Evolutionary conservation across 371 early-diverging fungal genomes (phyloP).

Genomic region (Mortierella sp.): DNA sequence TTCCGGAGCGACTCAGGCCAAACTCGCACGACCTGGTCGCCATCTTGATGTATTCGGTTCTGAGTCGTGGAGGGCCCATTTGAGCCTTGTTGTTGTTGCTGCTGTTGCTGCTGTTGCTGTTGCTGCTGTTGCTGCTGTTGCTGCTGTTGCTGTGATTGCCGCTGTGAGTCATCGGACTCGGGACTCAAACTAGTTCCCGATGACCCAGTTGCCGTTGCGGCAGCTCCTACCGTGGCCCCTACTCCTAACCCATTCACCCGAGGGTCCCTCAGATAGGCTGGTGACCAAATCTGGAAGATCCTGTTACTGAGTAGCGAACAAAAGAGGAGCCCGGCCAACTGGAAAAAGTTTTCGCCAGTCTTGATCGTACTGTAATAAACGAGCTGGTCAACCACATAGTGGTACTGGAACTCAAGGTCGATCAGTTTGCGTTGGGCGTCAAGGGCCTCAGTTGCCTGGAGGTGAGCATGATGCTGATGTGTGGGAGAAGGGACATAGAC

Average conservation of each 20-base stretch:
- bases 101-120: background rate
- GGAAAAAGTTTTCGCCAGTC: slow-evolving; percentile 70
- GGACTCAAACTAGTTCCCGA: slow-evolving; percentile 8
- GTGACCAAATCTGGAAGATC: slow-evolving; percentile 51
- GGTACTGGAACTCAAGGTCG: slow-evolving; percentile 68
- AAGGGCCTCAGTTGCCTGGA: slow-evolving; percentile 32
- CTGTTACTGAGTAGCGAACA: slow-evolving; percentile 41
- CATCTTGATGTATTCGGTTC: background rate
- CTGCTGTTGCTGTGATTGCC: slow-evolving; percentile 8
- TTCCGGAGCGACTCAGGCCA: slow-evolving; percentile 52
- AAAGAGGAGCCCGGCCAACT: slow-evolving; percentile 71
- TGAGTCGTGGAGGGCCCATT: slow-evolving; percentile 3
- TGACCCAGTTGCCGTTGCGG: slow-evolving; percentile 16
- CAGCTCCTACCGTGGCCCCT: background rate
- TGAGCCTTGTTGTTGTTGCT: background rate
- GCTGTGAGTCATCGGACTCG: background rate
- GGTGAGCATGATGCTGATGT: slow-evolving; percentile 26
- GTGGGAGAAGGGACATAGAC: background rate
- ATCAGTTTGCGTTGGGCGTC: slow-evolving; percentile 55
- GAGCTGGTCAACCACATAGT: slow-evolving; percentile 76
- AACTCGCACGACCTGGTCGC: slow-evolving; percentile 22
- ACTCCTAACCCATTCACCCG: slow-evolving; percentile 21
- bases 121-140: slow-evolving; percentile 25
- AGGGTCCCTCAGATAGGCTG: slow-evolving; percentile 38
- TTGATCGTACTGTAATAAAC: slow-evolving; percentile 75